These are phyloP conservation scores for Perilla frutescens DNA, from an alignment of 257 asterid species.

Conservation along the genomic window DNA sequence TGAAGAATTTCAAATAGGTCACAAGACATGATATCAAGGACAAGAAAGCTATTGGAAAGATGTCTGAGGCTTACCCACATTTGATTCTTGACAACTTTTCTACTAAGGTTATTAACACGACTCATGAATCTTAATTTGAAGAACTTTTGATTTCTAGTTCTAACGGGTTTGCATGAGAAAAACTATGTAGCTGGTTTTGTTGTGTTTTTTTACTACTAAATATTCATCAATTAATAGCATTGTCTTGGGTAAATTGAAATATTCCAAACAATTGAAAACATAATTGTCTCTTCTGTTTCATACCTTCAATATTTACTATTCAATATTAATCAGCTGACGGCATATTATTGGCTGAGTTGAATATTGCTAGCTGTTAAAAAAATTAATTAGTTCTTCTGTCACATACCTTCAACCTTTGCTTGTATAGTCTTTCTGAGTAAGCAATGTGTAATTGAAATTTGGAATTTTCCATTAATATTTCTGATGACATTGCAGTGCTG, in stretches of 20 bases:
- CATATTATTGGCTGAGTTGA: neutral
- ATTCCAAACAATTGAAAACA: neutral
- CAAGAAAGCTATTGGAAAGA: constrained; percentile 78
- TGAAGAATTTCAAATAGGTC: constrained; percentile 57
- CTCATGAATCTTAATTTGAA: constrained; percentile 2
- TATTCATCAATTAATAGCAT: neutral
- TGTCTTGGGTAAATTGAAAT: constrained; percentile 1
- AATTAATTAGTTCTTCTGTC: neutral
- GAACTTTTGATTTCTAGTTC: neutral
- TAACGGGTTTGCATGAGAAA: constrained; percentile 3
- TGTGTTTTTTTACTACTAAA: neutral
- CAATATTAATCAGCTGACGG: neutral
- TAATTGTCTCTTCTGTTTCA: neutral
- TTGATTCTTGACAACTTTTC: constrained; percentile 78
- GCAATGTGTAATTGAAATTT: neutral
- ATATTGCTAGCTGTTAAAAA: neutral
- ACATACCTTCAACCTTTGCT: neutral
- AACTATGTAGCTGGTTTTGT: neutral
- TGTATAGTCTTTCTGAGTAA: neutral
- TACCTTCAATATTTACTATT: neutral
- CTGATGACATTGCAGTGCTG: no score
- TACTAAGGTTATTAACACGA: constrained; percentile 52
- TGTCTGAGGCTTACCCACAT: constrained; percentile 95
- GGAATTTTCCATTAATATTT: neutral
- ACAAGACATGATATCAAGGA: constrained; percentile 96